Evolutionary conservation across 2,329 filamentous ascomycete genomes (phyloP).

Genomic region (Xenoacremonium recifei): DNA sequence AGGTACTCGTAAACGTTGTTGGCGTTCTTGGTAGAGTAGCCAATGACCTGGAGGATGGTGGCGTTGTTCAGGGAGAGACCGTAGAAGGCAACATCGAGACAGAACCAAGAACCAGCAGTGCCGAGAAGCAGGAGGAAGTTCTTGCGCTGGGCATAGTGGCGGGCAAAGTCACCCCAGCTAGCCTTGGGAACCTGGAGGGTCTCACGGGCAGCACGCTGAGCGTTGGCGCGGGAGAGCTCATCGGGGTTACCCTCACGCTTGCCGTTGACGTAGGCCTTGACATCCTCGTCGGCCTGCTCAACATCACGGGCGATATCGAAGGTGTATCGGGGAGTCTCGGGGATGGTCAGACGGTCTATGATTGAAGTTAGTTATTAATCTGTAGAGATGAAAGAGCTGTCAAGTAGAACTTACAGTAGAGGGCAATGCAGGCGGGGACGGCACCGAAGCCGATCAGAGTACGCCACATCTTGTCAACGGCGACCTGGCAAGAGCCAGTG

Average conservation of each 20-base stretch:
- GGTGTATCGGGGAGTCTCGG: conserved; percentile 84
- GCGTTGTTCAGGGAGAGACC: conserved; percentile 75
- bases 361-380: conserved; percentile 1
- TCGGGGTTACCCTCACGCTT: conserved; percentile 62
- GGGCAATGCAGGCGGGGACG: conserved; percentile 74
- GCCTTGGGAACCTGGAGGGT: conserved; percentile 67
- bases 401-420: conserved; percentile 57
- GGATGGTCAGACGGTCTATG: conserved; percentile 69
- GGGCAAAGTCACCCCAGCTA: conserved; percentile 67
- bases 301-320: conserved; percentile 78
- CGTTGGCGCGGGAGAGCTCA: conserved; percentile 61
- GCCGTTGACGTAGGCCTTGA: conserved; percentile 71
- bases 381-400: neutral
- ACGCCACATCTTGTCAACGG: conserved; percentile 85
- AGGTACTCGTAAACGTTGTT: conserved; percentile 65
- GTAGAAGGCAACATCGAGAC: conserved; percentile 63
- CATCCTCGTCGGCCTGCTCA: conserved; percentile 70
- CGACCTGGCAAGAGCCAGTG: conserved; percentile 33
- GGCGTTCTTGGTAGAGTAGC: conserved; percentile 54
- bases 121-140: conserved; percentile 71
- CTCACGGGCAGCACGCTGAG: conserved; percentile 51
- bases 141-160: conserved; percentile 69
- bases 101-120: conserved; percentile 84
- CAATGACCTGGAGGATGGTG: conserved; percentile 68
- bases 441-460: conserved; percentile 78